A percentile compares a stretch with the other conserved stretches of the same genome.
These are phyloP conservation scores for Colletotrichum tanaceti DNA, from an alignment of 2,329 filamentous ascomycete species.

Conservation along the genomic window DNA sequence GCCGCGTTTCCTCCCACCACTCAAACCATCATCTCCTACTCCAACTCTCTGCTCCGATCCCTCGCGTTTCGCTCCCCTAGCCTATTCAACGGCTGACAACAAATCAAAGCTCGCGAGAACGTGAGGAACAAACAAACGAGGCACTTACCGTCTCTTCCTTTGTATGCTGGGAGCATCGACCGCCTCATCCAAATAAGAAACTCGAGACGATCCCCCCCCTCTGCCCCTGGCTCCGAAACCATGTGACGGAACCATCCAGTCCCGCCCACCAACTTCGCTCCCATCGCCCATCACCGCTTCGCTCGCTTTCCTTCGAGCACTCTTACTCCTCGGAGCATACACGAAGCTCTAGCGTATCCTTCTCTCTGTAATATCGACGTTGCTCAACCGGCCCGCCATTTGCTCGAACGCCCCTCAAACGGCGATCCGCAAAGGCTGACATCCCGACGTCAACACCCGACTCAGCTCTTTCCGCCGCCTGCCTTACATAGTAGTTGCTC, in stretches of 20 bases:
- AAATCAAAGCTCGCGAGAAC: slow-evolving; percentile 21
- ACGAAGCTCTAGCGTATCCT: slow-evolving; percentile 8
- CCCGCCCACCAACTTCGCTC: slow-evolving; percentile 37
- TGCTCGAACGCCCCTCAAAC: slow-evolving; percentile 1
- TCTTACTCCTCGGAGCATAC: slow-evolving; percentile 10
- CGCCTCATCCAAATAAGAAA: slow-evolving; percentile 30
- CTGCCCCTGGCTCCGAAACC: slow-evolving; percentile 40
- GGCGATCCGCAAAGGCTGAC: slow-evolving; percentile 31
- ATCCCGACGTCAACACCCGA: slow-evolving; percentile 26
- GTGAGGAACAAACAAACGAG: slow-evolving; percentile 19
- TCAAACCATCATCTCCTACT: slow-evolving; percentile 32
- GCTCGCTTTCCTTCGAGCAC: slow-evolving; percentile 14
- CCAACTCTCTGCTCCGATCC: slow-evolving; percentile 13
- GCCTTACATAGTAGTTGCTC: slow-evolving; percentile 39
- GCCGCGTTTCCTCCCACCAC: slow-evolving; percentile 33
- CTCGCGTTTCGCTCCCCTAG: slow-evolving; percentile 18
- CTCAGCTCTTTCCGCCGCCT: slow-evolving; percentile 29
- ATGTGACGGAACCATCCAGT: slow-evolving; percentile 41
- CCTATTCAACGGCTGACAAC: slow-evolving; percentile 30
- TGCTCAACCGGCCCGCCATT: slow-evolving; percentile 15
- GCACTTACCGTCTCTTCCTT: slow-evolving; percentile 9
- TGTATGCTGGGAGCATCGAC: slow-evolving; percentile 24
- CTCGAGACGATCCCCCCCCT: slow-evolving; percentile 35
- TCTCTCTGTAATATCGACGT: slow-evolving; percentile 9
- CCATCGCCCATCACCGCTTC: slow-evolving; percentile 32